Conservation (phyloP, 2,329 filamentous ascomycete genomes). For the Chaetoscypha palmicola region DNA sequence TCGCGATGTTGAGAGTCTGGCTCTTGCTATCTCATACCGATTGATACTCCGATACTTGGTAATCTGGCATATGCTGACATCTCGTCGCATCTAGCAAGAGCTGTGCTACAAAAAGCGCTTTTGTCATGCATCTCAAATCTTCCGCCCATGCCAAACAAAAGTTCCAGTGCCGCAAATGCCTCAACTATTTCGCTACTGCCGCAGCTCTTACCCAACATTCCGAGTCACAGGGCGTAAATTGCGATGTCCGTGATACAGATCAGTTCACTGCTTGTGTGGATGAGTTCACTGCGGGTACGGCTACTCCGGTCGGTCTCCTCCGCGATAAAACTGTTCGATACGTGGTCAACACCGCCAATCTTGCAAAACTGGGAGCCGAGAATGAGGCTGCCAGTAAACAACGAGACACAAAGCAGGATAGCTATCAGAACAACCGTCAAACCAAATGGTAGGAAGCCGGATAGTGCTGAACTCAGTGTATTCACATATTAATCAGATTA, state of each 20-base stretch:
- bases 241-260: conserved; percentile 36
- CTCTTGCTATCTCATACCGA: too few species aligned
- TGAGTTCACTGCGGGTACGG: conserved; percentile 34
- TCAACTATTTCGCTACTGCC: conserved; percentile 34
- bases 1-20: too few species aligned
- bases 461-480: too few species aligned
- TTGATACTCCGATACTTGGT: too few species aligned
- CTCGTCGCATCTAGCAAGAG: conserved; percentile 7
- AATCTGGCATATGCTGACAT: neutral
- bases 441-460: too few species aligned
- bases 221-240: conserved; percentile 36
- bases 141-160: conserved; percentile 32
- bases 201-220: conserved; percentile 40
- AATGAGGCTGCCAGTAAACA: neutral
- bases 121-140: conserved; percentile 36
- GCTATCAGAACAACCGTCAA: too few species aligned
- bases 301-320: conserved; percentile 21
- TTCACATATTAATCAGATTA: too few species aligned
- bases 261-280: conserved; percentile 34
- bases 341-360: conserved; percentile 1
- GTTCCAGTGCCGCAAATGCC: conserved; percentile 40
- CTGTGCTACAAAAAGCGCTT: conserved; percentile 1
- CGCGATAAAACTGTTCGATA: conserved; percentile 31
- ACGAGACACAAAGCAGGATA: too few species aligned
- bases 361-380: neutral